Evolutionary conservation across 192 early-diverging fungal genomes (phyloP), one percentile per base, ranked within the genome.

Genomic region (Umbelopsis ramanniana): DNA sequence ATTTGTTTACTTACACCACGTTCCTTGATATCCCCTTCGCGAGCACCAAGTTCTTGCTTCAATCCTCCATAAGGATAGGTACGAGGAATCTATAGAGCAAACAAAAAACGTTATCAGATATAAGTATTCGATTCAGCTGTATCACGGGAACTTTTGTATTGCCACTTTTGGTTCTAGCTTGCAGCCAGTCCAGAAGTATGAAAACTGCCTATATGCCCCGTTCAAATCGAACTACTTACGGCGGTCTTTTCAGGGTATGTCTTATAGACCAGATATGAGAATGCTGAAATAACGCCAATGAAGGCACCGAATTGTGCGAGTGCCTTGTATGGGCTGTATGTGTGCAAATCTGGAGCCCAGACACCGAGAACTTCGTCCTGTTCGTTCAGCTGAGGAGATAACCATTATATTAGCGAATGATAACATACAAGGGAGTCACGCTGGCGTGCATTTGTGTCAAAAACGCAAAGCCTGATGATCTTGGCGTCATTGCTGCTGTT

Each of bases 361-460:
- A 91, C 89, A 72, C 86, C 85, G 29, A 90, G 77, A 40, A 89
- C 67, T 72, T 93, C 91, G 73, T 91, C 89, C 74, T 93, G 87
- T 77, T 93, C 91, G 19, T 81, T 83, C 54, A 92, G 55, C 83
- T 87, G 76, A 12, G 53, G 3, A 60, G 9, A 29, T 37, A 26
- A 47, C 6, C 29, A 69, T 2, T 12, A 12, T 17, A 33, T 14
- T 19, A 69, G 67, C 19, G 14, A 50, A 7, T 43, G 40, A 43
- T 5, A 43, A 43, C 40, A 43, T 43, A 43, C 11, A 12, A 33
- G 0, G 45, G 8, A 5, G 47, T 19, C 52, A 52, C 26, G 23
- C 22, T 52, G 45, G 46, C 17, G 48, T 50, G 40, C 11, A 12
- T 12, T 43, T 12, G 8, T 12, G 40, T 12, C 40, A 43, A 43